A percentile compares a stretch with the other conserved stretches of the same genome.
These are phyloP conservation scores for Schoenoplectus tabernaemontani DNA, from an alignment of 202 grass and related monocot genomes.

Conservation along the genomic window DNA sequence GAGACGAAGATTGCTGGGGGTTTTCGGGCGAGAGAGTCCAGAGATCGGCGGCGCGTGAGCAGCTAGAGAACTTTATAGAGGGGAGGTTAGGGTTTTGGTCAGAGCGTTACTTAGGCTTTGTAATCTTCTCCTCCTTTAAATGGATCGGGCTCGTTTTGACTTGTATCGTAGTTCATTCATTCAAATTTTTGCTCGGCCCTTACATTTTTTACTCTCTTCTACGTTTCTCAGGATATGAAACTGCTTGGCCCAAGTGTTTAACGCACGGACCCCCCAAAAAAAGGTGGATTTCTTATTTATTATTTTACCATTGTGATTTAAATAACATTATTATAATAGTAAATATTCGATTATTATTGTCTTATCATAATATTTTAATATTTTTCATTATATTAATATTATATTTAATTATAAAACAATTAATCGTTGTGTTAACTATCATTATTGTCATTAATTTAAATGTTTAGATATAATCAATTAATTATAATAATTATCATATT, in stretches of 20 bases:
- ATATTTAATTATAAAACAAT: no score
- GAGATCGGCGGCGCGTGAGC: conserved; percentile 15
- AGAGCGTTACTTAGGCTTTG: neutral
- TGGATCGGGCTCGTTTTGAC: neutral
- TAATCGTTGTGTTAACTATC: no score
- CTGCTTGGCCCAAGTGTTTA: neutral
- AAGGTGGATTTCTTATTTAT: no score
- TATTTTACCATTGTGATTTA: no score
- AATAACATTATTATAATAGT: no score
- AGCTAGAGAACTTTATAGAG: conserved; percentile 2
- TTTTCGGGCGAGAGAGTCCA: conserved; percentile 1
- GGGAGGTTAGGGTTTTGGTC: conserved; percentile 16
- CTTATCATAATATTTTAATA: no score
- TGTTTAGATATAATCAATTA: no score
- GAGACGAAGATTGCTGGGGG: conserved; percentile 9
- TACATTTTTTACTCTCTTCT: neutral
- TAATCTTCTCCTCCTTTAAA: neutral
- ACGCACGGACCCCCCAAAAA: no score
- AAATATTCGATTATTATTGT: no score
- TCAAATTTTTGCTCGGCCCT: neutral
- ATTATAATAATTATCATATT: no score
- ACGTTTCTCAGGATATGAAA: neutral
- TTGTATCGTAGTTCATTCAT: neutral
- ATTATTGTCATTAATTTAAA: no score
- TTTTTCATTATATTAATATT: no score